Percentiles rank a stretch among this genome's conserved stretches.
phyloP scores from a whole-genome alignment of 2,329 filamentous ascomycete genomes.

The Penicillium sp. region DNA sequence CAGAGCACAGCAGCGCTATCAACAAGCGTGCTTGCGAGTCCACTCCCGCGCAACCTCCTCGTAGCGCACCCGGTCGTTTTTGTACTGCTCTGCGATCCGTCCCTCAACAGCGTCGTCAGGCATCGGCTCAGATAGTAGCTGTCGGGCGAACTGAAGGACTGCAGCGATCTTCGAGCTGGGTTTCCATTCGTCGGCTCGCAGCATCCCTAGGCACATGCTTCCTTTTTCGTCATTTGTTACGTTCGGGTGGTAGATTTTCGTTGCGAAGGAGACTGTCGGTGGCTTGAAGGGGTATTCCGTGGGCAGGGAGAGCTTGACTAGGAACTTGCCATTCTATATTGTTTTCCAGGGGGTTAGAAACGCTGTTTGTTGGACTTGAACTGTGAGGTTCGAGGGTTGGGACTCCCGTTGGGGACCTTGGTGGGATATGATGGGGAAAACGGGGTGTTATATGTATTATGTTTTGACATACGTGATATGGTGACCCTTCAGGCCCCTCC shows the following conservation, averaged over 20 bases:
- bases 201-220: constrained; percentile 79
- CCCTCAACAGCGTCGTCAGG: constrained; percentile 87
- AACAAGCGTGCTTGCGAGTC: constrained; percentile 68
- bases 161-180: constrained; percentile 73
- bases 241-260: constrained; percentile 95
- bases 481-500: constrained; percentile 64
- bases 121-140: constrained; percentile 76
- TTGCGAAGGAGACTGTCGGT: constrained; percentile 74
- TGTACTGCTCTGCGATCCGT: constrained; percentile 81
- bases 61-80: constrained; percentile 65
- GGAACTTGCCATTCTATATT: constrained; percentile 68
- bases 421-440: neutral
- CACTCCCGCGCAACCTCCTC: constrained; percentile 74
- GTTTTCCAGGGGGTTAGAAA: constrained; percentile 9
- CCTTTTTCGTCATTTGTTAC: constrained; percentile 83
- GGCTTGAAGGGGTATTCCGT: constrained; percentile 88
- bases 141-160: constrained; percentile 74
- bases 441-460: neutral
- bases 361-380: neutral
- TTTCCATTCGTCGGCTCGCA: constrained; percentile 90
- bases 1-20: constrained; percentile 27
- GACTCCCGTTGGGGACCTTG: neutral
- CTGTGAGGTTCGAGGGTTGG: neutral
- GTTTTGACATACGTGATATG: constrained; percentile 58
- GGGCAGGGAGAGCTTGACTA: constrained; percentile 70